A percentile compares a stretch with the other conserved stretches of the same genome.
Conservation (phyloP, 2,329 filamentous ascomycete species). For the Hortaea werneckii region DNA sequence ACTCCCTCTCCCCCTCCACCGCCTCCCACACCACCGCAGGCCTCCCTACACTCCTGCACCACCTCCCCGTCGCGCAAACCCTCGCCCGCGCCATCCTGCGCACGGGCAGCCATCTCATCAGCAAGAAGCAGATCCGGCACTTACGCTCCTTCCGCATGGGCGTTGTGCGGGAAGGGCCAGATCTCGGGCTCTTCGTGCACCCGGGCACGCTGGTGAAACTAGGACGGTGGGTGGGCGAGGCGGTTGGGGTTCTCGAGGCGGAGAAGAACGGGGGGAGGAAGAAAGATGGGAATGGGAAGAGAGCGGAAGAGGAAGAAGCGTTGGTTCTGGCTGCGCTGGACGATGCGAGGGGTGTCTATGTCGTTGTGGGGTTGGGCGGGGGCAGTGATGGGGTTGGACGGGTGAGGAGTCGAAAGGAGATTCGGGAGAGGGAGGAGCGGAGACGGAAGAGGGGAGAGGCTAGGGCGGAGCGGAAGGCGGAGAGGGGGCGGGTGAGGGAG, state of each 20-base stretch:
- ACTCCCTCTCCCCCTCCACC: slow-evolving; percentile 40
- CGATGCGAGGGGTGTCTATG: slow-evolving; percentile 75
- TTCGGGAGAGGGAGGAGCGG: slow-evolving; percentile 50
- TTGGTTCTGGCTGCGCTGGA: slow-evolving; percentile 86
- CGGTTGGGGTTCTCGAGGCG: slow-evolving; percentile 69
- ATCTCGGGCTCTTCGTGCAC: slow-evolving; percentile 83
- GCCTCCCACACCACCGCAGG: neutral
- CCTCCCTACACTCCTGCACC: slow-evolving; percentile 51
- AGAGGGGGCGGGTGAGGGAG: slow-evolving; percentile 26
- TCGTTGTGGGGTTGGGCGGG: slow-evolving; percentile 86
- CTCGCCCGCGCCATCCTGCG: slow-evolving; percentile 87
- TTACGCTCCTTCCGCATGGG: slow-evolving; percentile 89
- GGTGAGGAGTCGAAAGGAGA: slow-evolving; percentile 23
- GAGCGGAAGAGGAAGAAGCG: slow-evolving; percentile 46
- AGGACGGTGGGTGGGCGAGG: slow-evolving; percentile 88
- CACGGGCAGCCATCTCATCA: slow-evolving; percentile 80
- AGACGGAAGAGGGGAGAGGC: slow-evolving; percentile 52
- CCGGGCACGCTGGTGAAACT: slow-evolving; percentile 88
- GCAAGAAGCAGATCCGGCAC: slow-evolving; percentile 89
- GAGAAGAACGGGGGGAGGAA: neutral
- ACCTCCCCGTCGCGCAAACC: slow-evolving; percentile 76
- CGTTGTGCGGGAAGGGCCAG: slow-evolving; percentile 76
- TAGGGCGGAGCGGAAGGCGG: slow-evolving; percentile 45
- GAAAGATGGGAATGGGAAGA: slow-evolving; percentile 31
- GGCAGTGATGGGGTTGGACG: slow-evolving; percentile 54